Conservation (phyloP, 768 basidiomycete genomes). For the Tricholoma terreum region DNA sequence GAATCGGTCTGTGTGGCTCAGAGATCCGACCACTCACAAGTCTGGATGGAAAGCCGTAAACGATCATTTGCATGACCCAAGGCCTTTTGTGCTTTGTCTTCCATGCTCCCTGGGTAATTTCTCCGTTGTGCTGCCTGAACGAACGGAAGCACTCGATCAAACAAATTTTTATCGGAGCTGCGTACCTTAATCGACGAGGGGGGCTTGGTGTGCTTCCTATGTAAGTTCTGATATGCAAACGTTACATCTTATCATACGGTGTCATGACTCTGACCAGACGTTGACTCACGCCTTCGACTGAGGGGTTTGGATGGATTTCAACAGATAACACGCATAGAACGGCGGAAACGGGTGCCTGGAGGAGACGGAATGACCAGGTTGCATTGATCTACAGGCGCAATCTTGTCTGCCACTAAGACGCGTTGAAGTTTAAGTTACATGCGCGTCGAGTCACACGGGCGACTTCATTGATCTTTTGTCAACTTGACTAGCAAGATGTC, state of each 20-base stretch:
- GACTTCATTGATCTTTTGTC: no score
- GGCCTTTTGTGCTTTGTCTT: conserved; percentile 61
- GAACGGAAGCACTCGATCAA: not conserved
- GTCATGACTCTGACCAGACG: not conserved
- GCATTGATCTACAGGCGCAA: no score
- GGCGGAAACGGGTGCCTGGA: conserved; percentile 47
- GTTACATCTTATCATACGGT: no score
- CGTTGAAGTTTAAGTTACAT: no score
- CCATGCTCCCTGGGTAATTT: conserved; percentile 65
- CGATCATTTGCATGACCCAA: conserved; percentile 86
- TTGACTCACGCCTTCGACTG: conserved; percentile 40
- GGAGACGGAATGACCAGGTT: not conserved
- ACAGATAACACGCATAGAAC: conserved; percentile 83
- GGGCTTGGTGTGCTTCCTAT: conserved; percentile 73
- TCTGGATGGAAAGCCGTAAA: conserved; percentile 79
- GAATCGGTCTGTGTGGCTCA: not conserved
- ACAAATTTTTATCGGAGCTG: not conserved
- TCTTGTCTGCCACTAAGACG: no score
- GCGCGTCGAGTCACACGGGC: no score
- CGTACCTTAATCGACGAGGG: conserved; percentile 58
- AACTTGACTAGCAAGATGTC: no score
- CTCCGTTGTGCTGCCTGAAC: conserved; percentile 76
- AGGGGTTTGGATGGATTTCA: conserved; percentile 61
- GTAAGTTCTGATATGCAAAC: conserved; percentile 50
- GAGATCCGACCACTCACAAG: conserved; percentile 28